These are phyloP conservation scores for Hypoxylon fuscum DNA, from an alignment of 495 filamentous ascomycete genomes.

Conservation along the genomic window DNA sequence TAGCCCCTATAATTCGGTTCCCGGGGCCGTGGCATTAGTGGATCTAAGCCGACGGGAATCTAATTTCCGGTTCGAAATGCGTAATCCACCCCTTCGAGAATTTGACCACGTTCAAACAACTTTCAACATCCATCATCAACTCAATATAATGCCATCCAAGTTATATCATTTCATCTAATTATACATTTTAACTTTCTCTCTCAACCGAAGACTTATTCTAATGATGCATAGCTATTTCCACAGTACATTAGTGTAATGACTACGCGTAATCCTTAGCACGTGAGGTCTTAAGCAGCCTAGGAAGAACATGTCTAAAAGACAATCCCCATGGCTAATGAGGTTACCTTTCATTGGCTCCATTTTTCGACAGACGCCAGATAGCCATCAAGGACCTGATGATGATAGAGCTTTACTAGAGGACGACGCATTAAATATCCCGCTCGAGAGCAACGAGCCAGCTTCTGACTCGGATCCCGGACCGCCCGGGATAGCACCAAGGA, in stretches of 20 bases:
- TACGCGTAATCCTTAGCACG: not conserved
- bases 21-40: too few relatives aligned
- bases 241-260: too few relatives aligned
- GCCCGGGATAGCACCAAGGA: conserved; percentile 4
- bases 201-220: too few relatives aligned
- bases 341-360: conserved; percentile 26
- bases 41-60: too few relatives aligned
- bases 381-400: conserved; percentile 23
- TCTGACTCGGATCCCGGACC: conserved; percentile 3
- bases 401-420: conserved; percentile 38
- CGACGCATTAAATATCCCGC: conserved; percentile 36
- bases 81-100: too few relatives aligned
- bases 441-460: conserved; percentile 22
- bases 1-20: too few relatives aligned
- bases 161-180: not conserved
- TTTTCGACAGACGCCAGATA: conserved; percentile 1
- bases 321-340: conserved; percentile 1
- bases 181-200: not conserved
- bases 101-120: too few relatives aligned
- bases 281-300: not conserved
- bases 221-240: too few relatives aligned
- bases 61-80: too few relatives aligned
- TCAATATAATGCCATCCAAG: too few relatives aligned
- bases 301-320: conserved; percentile 21
- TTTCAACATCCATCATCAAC: too few relatives aligned